Evolutionary conservation across 768 basidiomycete genomes (phyloP).

Genomic region (Scleroderma bovista): DNA sequence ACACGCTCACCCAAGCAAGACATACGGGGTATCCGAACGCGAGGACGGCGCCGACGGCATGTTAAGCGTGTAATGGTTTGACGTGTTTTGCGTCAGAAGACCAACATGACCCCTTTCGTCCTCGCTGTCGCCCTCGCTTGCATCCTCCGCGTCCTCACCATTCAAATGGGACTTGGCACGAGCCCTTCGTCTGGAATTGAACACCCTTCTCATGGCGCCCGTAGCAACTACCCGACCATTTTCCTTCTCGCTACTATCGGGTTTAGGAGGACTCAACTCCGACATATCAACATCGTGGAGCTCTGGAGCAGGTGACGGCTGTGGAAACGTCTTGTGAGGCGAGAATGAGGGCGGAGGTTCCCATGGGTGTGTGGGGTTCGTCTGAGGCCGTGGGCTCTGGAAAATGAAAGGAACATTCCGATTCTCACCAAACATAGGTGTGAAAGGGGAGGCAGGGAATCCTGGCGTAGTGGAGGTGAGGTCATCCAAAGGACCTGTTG

Average conservation of each 20-base stretch:
- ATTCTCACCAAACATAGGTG: conserved; percentile 60
- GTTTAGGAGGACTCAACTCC: conserved; percentile 57
- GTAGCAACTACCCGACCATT: conserved; percentile 50
- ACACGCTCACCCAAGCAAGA: conserved; percentile 71
- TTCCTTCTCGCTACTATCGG: conserved; percentile 36
- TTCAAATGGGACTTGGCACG: conserved; percentile 25
- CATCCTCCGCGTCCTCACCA: conserved; percentile 30
- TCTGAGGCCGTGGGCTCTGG: conserved; percentile 43
- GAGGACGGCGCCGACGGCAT: conserved; percentile 55
- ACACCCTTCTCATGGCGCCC: conserved; percentile 63
- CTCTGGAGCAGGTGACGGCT: conserved; percentile 36
- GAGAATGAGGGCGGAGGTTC: conserved; percentile 57
- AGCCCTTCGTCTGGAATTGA: conserved; percentile 51
- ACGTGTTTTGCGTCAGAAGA: conserved; percentile 49
- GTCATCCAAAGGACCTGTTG: conserved; percentile 41
- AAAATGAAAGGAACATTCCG: conserved; percentile 73
- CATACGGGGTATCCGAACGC: conserved; percentile 67
- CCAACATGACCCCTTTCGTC: conserved; percentile 35
- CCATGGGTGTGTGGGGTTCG: conserved; percentile 51
- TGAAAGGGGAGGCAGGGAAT: conserved; percentile 30
- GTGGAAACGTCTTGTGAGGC: conserved; percentile 54
- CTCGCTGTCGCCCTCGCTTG: conserved; percentile 44
- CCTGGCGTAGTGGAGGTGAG: conserved; percentile 33
- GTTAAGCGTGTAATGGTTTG: conserved; percentile 82
- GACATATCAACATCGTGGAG: conserved; percentile 70